Base-by-base conservation (phyloP, 2,329 filamentous ascomycete genomes). In the Sporothrix protearum region DNA sequence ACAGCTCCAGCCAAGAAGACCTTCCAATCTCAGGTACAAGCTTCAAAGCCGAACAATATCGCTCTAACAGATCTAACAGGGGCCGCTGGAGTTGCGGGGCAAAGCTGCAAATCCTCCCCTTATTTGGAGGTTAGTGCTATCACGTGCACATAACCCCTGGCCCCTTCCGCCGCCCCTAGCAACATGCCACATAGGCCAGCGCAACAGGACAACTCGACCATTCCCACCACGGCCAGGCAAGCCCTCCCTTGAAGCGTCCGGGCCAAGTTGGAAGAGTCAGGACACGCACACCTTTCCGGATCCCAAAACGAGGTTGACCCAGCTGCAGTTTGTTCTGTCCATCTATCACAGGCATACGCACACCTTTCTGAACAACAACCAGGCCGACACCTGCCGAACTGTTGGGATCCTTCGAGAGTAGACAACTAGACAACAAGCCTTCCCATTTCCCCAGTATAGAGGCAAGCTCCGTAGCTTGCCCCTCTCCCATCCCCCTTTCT, bases 181-280 rank as follows among this genome's bases (percentile, higher is more conserved):
- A 71, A 39, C 68, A 71, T 68, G 68, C 72, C 71, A 70, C 64
- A 39, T 61, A 42, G 64, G 64, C 57, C 49, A 25, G 39, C 47
- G 59, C 55, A 64, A 55, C 57, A 74, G 73, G 73, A 73, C 71
- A 74, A 69, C 68, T 73, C 68, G 68, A 71, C 71, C 70, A 70
- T 57, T 69, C 72, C 66, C 51, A 33, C n/a, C 57, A 39, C 61
- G 33, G 71, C 66, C 39, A 59, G 28, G 28, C 64, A 49, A 69
- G n/a, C n/a, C 22, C 22, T 36, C 51, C 66, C 49, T 45, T 68
- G 33, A 33, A 42, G 22, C 42, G 42, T 51, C 55, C 42, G 39
- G 68, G 45, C 42, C 51, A 74, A 74, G 14, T 12, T 16, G 19
- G 66, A 74, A 71, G 63, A 74, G n/a, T n/a, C 73, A 73, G 57